phyloP scores from a whole-genome alignment of 345 rosid genomes.

The Populus pruinosa region DNA sequence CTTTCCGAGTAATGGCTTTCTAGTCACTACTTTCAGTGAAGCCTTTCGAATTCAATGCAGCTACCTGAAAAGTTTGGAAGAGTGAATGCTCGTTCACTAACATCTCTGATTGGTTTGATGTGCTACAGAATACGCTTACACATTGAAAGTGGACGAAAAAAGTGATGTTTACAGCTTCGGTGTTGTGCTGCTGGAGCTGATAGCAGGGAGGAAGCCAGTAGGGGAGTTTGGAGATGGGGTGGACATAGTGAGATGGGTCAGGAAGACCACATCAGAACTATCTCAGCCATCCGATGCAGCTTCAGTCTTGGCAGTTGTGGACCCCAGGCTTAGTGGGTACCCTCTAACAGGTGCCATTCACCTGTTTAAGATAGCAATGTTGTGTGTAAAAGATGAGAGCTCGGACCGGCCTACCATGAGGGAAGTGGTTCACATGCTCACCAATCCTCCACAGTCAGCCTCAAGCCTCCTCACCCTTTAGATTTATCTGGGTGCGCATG shows the following conservation, averaged over 20 bases:
- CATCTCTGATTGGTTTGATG: neutral
- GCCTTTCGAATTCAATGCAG: neutral
- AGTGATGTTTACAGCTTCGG: constrained; percentile 95
- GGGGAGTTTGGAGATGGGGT: constrained; percentile 96
- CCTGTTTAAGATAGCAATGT: constrained; percentile 70
- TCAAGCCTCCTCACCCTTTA: constrained; percentile 37
- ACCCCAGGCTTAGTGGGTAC: constrained; percentile 60
- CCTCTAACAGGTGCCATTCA: constrained; percentile 54
- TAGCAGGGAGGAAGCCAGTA: constrained; percentile 80
- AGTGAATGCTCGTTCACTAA: neutral
- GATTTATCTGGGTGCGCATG: neutral
- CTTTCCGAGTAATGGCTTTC: too few relatives aligned
- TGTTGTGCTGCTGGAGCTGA: constrained; percentile 73
- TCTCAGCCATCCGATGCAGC: constrained; percentile 65
- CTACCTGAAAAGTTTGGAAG: neutral
- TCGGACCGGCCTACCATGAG: constrained; percentile 78
- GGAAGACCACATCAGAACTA: constrained; percentile 60
- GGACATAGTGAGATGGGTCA: constrained; percentile 91
- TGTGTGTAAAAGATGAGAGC: constrained; percentile 77
- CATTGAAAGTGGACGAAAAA: constrained; percentile 82
- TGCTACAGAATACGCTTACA: constrained; percentile 75
- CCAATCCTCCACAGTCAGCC: constrained; percentile 51
- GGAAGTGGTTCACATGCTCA: constrained; percentile 79
- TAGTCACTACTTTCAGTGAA: neutral
- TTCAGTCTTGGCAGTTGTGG: constrained; percentile 57